These are phyloP conservation scores for Hypoxylon sp. DNA, from an alignment of 2,329 filamentous ascomycete genomes.

Conservation along the genomic window DNA sequence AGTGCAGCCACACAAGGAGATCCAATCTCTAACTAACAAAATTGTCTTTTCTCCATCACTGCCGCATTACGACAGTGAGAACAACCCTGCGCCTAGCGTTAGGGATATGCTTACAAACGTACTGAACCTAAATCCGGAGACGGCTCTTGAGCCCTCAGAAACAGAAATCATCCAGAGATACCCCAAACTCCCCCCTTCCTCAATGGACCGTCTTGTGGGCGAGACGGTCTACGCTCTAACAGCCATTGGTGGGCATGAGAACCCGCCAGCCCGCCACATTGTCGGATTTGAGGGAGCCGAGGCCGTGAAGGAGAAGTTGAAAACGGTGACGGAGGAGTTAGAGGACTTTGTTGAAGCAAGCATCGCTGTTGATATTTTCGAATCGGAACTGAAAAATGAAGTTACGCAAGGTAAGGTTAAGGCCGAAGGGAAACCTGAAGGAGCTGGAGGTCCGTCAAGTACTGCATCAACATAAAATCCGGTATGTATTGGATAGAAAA, in stretches of 20 bases:
- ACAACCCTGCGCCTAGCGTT: constrained; percentile 83
- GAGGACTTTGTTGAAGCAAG: constrained; percentile 97
- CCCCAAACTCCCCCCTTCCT: constrained; percentile 76
- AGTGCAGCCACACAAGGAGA: constrained; percentile 95
- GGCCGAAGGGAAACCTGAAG: constrained; percentile 44
- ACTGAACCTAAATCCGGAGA: constrained; percentile 81
- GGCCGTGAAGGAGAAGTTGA: constrained; percentile 94
- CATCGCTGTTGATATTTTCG: constrained; percentile 83
- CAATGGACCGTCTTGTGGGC: constrained; percentile 81
- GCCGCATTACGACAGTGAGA: constrained; percentile 72
- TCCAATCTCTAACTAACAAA: constrained; percentile 87
- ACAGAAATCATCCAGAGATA: constrained; percentile 75
- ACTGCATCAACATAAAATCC: constrained; percentile 20
- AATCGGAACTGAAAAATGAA: constrained; percentile 68
- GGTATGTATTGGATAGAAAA: constrained; percentile 10
- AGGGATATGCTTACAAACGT: constrained; percentile 87
- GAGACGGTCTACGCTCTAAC: constrained; percentile 94
- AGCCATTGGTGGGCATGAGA: constrained; percentile 94
- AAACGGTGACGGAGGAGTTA: constrained; percentile 94
- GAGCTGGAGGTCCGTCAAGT: constrained; percentile 33
- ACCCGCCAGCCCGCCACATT: constrained; percentile 93
- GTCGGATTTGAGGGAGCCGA: constrained; percentile 90
- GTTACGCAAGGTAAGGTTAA: constrained; percentile 60
- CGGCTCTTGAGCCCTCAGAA: constrained; percentile 61
- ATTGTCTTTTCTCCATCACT: constrained; percentile 88